Conservation (phyloP, 1,284 basidiomycete genomes). For the Puccinia hordei region DNA sequence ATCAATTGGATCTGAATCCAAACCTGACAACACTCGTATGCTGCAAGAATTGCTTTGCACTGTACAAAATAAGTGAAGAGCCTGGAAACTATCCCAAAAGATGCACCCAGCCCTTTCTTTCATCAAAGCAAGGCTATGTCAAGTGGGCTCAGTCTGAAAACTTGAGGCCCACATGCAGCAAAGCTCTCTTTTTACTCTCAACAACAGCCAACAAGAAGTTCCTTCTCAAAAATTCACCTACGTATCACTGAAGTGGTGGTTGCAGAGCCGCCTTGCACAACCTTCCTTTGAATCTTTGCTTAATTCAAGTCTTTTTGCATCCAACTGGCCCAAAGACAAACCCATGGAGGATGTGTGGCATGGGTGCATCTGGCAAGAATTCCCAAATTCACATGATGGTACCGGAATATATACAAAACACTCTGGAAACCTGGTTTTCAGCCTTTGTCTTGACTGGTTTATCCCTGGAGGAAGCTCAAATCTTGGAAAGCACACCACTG, state of each 20-base stretch:
- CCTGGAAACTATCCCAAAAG: not conserved
- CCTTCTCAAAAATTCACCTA: not conserved
- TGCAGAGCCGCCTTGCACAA: not conserved
- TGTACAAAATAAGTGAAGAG: not conserved
- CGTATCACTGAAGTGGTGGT: not conserved
- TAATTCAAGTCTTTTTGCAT: not conserved
- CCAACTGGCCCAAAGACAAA: not conserved
- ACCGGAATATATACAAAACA: not conserved
- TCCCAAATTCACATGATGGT: not conserved
- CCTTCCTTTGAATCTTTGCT: conserved; percentile 10
- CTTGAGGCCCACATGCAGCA: not conserved
- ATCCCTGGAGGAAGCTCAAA: too few species aligned
- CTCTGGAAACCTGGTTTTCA: not conserved
- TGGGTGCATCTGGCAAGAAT: too few species aligned
- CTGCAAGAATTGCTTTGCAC: conserved; percentile 8
- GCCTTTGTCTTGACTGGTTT: conserved; percentile 2
- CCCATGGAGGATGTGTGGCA: conserved; percentile 24
- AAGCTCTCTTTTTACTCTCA: not conserved
- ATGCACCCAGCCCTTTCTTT: not conserved
- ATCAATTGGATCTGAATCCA: too few species aligned
- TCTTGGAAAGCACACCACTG: too few species aligned
- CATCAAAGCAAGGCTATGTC: not conserved
- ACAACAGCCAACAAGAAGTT: not conserved
- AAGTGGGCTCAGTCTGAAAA: too few species aligned
- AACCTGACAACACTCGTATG: not conserved